Base-by-base conservation (phyloP, 2,329 filamentous ascomycete genomes). In the Penicillium sp. region DNA sequence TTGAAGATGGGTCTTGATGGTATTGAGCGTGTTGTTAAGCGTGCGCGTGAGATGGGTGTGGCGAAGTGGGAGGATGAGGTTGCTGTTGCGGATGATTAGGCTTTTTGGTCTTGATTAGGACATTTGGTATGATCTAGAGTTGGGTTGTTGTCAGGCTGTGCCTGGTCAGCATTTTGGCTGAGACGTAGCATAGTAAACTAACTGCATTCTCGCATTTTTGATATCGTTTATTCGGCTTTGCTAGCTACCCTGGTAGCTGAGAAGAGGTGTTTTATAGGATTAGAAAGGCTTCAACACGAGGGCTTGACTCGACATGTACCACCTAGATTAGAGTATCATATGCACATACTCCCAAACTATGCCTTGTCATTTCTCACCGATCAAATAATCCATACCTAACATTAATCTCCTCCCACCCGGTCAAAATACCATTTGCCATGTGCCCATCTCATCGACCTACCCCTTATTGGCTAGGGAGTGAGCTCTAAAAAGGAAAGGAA, bases 1-100 rank as follows among this genome's bases (percentile, higher is more conserved):
- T 78, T 96, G 56, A 86, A 88, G 82, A 86, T 83, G 77, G 91
- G 91, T 35, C 82, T 93, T 60, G 90, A 96, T 72, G 90, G 89
- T 41, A 93, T 96, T 68, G 90, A 96, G 81, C 82, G 89, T 54
- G 89, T 94, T 21, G 82, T 96, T 53, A 86, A 73, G 31, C 76
- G 73, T 21, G 77, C 77, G 31, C 75, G 73, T 27, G 70, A 75
- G 59, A 33, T 61, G 23, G 66, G 63, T 17, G 51, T 60, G 23
- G 52, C 61, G 8, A 64, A 67, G 29, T 69, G 68, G 68, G 72
- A 73, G 47, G 73, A 75, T 53, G 74, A 76, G 59, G 70, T 73
- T 53, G 75, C 74, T 45, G 65, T 77, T 55, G 51, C 67, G 59
- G 73, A 76, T 62, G 66, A 71, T 60, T 72, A 66, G 57, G 52